These are phyloP conservation scores for Botryosphaeria dothidea DNA, from an alignment of 2,329 filamentous ascomycete genomes.

Conservation along the genomic window DNA sequence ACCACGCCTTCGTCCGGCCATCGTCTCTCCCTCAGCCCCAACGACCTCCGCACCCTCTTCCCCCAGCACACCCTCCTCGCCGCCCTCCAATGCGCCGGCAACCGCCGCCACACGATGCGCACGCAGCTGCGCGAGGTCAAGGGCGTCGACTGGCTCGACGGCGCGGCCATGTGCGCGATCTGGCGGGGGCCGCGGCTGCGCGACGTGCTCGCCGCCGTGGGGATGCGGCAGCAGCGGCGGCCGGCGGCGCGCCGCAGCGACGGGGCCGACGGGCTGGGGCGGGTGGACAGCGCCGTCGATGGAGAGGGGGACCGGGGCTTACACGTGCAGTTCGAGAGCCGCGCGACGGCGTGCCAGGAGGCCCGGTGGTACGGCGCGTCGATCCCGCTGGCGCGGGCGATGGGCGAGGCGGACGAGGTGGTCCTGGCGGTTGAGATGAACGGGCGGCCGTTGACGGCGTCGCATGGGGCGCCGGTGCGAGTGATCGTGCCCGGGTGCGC, in stretches of 20 bases:
- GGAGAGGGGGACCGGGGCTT: constrained; percentile 24
- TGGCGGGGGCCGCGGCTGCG: constrained; percentile 57
- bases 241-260: no score
- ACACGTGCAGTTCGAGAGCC: constrained; percentile 60
- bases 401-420: constrained; percentile 47
- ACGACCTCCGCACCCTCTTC: constrained; percentile 48
- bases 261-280: no score
- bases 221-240: background rate
- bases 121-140: constrained; percentile 59
- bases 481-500: constrained; percentile 55
- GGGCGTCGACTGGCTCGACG: constrained; percentile 63
- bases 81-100: constrained; percentile 62
- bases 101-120: constrained; percentile 62
- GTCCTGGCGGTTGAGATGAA: constrained; percentile 57
- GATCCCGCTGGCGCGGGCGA: constrained; percentile 50
- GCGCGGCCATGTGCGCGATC: constrained; percentile 61
- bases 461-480: constrained; percentile 56
- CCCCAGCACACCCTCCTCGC: constrained; percentile 57
- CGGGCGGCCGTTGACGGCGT: constrained; percentile 45
- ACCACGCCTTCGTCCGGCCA: constrained; percentile 33
- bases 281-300: background rate
- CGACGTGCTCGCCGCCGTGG: constrained; percentile 46
- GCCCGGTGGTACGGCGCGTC: constrained; percentile 61
- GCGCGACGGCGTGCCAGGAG: constrained; percentile 54
- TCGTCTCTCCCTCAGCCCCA: constrained; percentile 38